Evolutionary conservation across 495 filamentous ascomycete genomes (phyloP), one percentile per base, ranked within the genome.

Genomic region (Lasiosphaeriaceae sp.): DNA sequence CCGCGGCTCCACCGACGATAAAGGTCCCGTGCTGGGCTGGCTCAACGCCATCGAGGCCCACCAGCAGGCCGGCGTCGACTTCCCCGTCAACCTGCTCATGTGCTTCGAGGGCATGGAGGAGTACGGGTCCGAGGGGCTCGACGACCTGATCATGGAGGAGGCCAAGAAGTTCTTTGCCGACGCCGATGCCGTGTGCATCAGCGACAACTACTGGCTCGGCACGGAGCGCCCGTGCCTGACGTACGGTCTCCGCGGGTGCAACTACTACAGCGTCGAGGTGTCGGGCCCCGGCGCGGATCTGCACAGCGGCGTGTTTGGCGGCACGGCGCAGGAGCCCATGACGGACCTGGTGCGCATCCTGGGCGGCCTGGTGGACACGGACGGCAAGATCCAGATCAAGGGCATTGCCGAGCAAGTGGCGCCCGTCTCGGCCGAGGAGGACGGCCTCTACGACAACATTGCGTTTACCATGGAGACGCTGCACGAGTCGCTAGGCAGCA

Each of bases 61-160:
- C 80, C 84, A 92, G 72, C 91, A 90, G 72, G 92, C 95, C 50
- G 90, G 92, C 41, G 79, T 97, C 47, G 93, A 96, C 47, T 86
- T 97, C 67, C 95, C 95, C 6, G 93, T 99, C 62, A 99, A 99
- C 79, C 81, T 99, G 55, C 83, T 99, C 29, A 97, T 96, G 91
- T 99, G 95, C 80, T 99, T 99, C 66, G 95, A 99, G 75, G 95
- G 95, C 43, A 99, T 99, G 95, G 94, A 99, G 76, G 95, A 99
- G 76, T 96, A 96, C 71, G 95, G 95, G 41, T 96, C 90, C 0
- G 95, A 97, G 66, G 95, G 95, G 39, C 81, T 99, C 41, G 93
- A 99, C 59, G 93, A 96, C 44, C 88, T 97, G 59, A 96, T 99
- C 71, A 78, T 87, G 58, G 85, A 80, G 17, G 95, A 99, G 75